Base-by-base conservation (phyloP, 2,329 filamentous ascomycete genomes). In the Pseudonectria foliicola region DNA sequence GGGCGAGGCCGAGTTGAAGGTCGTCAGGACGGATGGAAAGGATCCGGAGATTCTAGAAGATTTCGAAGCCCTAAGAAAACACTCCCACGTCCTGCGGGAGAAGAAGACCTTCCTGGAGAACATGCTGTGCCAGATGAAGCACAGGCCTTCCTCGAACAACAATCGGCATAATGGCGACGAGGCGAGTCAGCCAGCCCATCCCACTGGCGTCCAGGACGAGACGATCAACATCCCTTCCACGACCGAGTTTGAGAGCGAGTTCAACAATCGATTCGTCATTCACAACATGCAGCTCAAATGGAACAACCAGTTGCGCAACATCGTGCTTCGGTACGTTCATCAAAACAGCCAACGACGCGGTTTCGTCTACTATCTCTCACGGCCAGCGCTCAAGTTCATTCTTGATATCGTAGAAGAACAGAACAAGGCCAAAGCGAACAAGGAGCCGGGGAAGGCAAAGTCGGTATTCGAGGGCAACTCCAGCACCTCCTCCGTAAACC, bases 281-380 rank as follows among this genome's bases (percentile, higher is more conserved):
- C 92, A 98, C 67, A 98, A 98, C 52, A 77, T 93, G 56, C 92
- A 98, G 54, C 68, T 98, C 38, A 98, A 98, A 61, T 98, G 92
- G 92, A 96, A 95, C 65, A 98, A 98, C 51, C 77, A 89, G 10
- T 65, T 98, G 25, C 80, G 92, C 39, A 96, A 98, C 55, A 95
- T 95, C 52, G 92, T 98, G 32, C 74, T 98, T 27, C 85, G 92
- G 15, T 98, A 98, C 59, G 93, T 92, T 44, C 92, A 98, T 55
- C 92, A 98, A 66, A 92, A 94, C 52, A 88, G 89, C 56, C 93
- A 98, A 62, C 77, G 92, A 33, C 80, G 92, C 48, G 93, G 92
- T 34, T 96, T 98, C 55, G 82, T 98, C 21, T 98, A 98, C 65
- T 98, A 98, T 62, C 82, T 96, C 64, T 96, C 93, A 10, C 79